Conservation (phyloP, 352 stramenopile species). For the Globisporangium splendens region DNA sequence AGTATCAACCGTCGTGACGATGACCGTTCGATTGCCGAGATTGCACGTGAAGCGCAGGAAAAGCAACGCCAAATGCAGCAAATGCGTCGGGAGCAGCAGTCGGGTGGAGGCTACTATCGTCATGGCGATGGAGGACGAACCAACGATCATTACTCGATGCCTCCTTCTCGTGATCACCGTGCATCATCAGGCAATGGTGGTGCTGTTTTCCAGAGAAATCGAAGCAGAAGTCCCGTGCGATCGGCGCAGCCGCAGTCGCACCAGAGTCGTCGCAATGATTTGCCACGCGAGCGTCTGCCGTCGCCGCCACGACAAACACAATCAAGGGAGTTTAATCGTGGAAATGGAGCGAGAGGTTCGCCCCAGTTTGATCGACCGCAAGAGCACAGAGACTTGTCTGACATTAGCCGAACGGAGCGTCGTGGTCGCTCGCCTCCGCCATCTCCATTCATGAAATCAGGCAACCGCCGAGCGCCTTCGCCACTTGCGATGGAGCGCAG, state of each 20-base stretch:
- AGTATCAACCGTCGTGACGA: slow-evolving; percentile 23
- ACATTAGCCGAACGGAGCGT: slow-evolving; percentile 3
- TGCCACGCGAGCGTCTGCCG: neutral
- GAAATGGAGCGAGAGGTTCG: neutral
- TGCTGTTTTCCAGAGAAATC: slow-evolving; percentile 6
- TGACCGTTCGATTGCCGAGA: slow-evolving; percentile 47
- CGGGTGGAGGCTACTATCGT: slow-evolving; percentile 20
- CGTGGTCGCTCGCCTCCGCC: slow-evolving; percentile 22
- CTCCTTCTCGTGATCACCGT: slow-evolving; percentile 5
- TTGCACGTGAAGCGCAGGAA: slow-evolving; percentile 46
- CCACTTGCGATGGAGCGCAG: slow-evolving; percentile 2
- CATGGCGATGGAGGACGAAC: slow-evolving; percentile 27
- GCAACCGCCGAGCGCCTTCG: slow-evolving; percentile 4
- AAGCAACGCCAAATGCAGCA: slow-evolving; percentile 36
- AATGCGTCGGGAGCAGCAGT: slow-evolving; percentile 24
- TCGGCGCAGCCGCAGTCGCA: neutral
- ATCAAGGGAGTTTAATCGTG: slow-evolving; percentile 3
- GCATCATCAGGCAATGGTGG: neutral
- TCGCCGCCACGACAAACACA: slow-evolving; percentile 9
- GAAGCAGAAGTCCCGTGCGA: slow-evolving; percentile 13
- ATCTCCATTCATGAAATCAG: slow-evolving; percentile 21
- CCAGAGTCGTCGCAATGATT: slow-evolving; percentile 3
- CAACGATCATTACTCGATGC: slow-evolving; percentile 2
- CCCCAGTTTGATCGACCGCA: slow-evolving; percentile 4
- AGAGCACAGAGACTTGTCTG: slow-evolving; percentile 7